Conservation (phyloP, 345 rosid genomes). For the Dipteronia dyeriana region DNA sequence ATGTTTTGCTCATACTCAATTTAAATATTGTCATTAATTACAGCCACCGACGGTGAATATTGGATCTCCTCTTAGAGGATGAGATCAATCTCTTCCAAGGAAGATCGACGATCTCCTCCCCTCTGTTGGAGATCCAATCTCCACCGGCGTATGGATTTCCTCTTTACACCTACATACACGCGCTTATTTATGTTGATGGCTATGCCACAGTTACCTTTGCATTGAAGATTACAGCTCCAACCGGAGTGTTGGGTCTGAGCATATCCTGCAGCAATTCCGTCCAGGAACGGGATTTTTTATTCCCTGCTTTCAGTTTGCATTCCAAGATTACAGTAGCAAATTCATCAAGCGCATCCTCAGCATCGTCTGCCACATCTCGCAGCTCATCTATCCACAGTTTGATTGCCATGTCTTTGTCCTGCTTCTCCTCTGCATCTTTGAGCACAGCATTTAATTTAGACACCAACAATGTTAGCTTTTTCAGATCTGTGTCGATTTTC, state of each 20-base stretch:
- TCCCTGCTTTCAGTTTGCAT: not conserved
- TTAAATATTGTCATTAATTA: too few relatives aligned
- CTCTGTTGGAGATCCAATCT: too few relatives aligned
- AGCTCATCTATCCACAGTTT: not conserved
- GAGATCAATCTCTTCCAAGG: too few relatives aligned
- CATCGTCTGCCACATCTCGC: not conserved
- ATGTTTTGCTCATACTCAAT: too few relatives aligned
- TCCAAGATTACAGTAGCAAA: not conserved
- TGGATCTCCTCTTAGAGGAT: too few relatives aligned
- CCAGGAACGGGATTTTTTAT: not conserved
- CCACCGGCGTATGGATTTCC: too few relatives aligned
- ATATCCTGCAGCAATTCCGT: not conserved
- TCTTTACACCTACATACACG: too few relatives aligned
- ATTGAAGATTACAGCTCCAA: not conserved
- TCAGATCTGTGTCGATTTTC: not conserved
- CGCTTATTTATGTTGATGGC: too few relatives aligned
- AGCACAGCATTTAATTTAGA: not conserved
- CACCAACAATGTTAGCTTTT: not conserved
- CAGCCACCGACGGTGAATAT: too few relatives aligned
- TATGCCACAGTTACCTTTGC: not conserved
- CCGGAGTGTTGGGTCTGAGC: not conserved
- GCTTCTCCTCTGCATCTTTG: not conserved
- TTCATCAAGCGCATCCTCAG: not conserved
- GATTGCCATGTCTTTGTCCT: not conserved
- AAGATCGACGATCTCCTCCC: too few relatives aligned